Percentiles rank a stretch among this genome's conserved stretches.
phyloP scores from a whole-genome alignment of 371 early-diverging fungal genomes.

The Mortierella sp. region DNA sequence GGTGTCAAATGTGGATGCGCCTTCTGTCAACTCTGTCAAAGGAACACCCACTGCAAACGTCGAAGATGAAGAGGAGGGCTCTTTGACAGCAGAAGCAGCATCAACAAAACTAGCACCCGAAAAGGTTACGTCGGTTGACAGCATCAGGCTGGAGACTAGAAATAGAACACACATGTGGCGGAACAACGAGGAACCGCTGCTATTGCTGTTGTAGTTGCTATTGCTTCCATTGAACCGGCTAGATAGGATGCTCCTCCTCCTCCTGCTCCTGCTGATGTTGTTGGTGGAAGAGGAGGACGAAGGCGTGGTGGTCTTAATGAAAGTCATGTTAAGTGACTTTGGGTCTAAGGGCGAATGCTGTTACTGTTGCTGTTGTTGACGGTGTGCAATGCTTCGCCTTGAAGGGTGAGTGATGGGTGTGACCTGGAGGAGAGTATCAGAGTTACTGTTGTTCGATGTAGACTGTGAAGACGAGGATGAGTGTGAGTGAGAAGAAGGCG shows the following conservation, averaged over 20 bases:
- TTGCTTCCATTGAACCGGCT: neutral
- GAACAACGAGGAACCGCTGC: constrained; percentile 7
- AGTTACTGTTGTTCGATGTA: neutral
- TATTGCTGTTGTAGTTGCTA: neutral
- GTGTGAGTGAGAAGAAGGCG: neutral
- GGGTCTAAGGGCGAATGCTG: neutral
- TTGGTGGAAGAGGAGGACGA: neutral
- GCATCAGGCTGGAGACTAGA: constrained; percentile 22
- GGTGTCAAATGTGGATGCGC: constrained; percentile 2
- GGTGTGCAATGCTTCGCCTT: neutral
- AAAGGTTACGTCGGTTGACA: constrained; percentile 22
- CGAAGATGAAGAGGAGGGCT: constrained; percentile 14
- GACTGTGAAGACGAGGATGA: neutral
- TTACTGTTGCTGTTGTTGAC: neutral
- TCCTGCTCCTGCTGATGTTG: neutral
- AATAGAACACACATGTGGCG: constrained; percentile 32
- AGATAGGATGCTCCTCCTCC: neutral
- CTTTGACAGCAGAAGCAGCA: neutral
- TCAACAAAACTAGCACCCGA: constrained; percentile 15
- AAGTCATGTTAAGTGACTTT: neutral
- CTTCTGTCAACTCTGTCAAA: neutral
- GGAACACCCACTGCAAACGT: neutral
- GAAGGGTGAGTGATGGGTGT: neutral
- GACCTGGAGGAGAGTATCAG: neutral
- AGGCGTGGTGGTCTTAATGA: neutral